phyloP scores from a whole-genome alignment of 495 filamentous ascomycete genomes.

The Neurospora sp. region DNA sequence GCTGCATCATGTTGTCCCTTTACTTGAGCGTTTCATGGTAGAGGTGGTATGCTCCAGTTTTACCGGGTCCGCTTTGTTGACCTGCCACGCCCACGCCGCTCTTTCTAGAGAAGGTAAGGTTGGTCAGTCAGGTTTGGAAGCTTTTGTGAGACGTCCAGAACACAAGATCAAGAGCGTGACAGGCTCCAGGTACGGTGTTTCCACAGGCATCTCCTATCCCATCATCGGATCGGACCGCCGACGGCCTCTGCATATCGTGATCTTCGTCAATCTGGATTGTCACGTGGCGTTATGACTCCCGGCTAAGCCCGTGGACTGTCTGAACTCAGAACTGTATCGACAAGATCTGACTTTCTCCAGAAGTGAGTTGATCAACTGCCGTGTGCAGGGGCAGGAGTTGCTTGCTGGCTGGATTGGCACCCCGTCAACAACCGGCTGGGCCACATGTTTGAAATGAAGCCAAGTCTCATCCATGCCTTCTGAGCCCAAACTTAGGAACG shows the following conservation, averaged over 20 bases:
- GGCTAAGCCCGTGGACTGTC: not conserved
- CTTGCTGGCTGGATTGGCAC: not conserved
- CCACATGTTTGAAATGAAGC: too few species aligned
- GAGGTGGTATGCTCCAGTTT: not conserved
- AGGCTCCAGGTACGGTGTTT: not conserved
- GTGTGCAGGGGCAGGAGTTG: not conserved
- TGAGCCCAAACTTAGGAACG: too few species aligned
- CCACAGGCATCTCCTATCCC: not conserved
- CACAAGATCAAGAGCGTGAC: not conserved
- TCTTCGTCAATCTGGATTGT: not conserved
- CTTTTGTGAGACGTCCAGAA: not conserved
- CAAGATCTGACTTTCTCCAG: not conserved
- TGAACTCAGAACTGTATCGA: not conserved
- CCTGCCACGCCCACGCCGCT: not conserved
- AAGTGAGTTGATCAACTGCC: not conserved
- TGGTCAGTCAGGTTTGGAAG: not conserved
- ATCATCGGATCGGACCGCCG: not conserved
- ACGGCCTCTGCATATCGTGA: not conserved
- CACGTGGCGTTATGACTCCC: not conserved
- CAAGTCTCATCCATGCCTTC: too few species aligned
- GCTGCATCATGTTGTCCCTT: not conserved
- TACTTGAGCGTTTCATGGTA: not conserved
- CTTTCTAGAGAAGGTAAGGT: not conserved
- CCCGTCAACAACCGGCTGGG: not conserved
- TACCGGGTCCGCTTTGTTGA: not conserved